phyloP scores from a whole-genome alignment of 257 asterid genomes.

The Cinchona pubescens region DNA sequence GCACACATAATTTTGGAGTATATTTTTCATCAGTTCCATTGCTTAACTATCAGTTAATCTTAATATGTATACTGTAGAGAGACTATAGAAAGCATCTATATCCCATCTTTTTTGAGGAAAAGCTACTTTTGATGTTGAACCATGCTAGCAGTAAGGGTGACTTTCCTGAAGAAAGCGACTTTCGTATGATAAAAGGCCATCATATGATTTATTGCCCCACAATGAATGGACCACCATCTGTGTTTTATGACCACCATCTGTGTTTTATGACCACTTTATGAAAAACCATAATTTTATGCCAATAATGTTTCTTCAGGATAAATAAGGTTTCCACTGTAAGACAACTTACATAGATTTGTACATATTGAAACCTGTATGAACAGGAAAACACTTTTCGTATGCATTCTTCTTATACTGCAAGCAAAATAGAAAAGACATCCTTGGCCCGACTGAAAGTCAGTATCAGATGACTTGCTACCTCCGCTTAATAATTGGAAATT shows the following conservation, averaged over 20 bases:
- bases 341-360: neutral
- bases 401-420: neutral
- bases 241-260: neutral
- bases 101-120: neutral
- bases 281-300: too few species aligned
- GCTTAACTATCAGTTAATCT: neutral
- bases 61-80: neutral
- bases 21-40: neutral
- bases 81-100: neutral
- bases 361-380: neutral
- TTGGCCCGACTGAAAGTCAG: neutral
- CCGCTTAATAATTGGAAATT: neutral
- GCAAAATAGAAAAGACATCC: neutral
- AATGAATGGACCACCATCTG: neutral
- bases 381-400: neutral
- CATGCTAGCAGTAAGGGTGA: neutral
- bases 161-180: neutral
- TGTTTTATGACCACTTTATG: neutral
- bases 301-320: neutral
- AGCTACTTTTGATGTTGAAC: neutral
- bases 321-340: neutral
- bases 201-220: neutral
- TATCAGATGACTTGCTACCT: neutral
- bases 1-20: neutral
- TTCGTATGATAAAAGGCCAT: neutral